Evolutionary conservation across 2,329 filamentous ascomycete species (phyloP).

Genomic region (Elsinoe ampelina): DNA sequence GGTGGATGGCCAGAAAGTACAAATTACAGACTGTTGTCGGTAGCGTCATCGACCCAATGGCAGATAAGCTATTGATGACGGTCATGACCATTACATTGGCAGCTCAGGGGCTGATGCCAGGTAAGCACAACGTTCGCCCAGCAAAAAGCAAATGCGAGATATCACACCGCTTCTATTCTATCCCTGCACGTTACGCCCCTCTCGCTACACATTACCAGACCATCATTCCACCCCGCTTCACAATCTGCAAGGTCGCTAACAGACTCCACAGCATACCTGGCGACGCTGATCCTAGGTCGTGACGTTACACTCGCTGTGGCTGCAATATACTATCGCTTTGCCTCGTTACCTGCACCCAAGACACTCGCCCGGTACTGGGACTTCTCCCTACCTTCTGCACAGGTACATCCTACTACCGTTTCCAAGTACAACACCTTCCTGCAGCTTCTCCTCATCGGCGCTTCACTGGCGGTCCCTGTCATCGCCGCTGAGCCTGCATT

Average conservation of each 20-base stretch:
- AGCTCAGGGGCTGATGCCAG: conserved; percentile 68
- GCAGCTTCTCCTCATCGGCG: conserved; percentile 77
- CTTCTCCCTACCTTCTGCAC: conserved; percentile 80
- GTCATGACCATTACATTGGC: conserved; percentile 78
- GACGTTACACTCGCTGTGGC: conserved; percentile 75
- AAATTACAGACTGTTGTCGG: conserved; percentile 88
- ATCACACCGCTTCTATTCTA: neutral
- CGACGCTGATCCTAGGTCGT: conserved; percentile 79
- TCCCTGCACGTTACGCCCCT: neutral
- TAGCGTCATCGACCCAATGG: conserved; percentile 91
- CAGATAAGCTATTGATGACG: conserved; percentile 94
- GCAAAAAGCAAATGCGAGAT: neutral
- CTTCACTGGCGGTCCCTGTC: conserved; percentile 72
- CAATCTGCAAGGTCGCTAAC: neutral
- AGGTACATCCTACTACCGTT: conserved; percentile 73
- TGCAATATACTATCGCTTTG: conserved; percentile 92
- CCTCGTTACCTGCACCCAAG: conserved; percentile 85
- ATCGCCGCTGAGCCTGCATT: conserved; percentile 31
- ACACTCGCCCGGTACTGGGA: conserved; percentile 94
- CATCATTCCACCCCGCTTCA: neutral
- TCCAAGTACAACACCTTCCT: conserved; percentile 89
- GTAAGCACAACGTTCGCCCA: conserved; percentile 39
- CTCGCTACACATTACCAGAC: neutral
- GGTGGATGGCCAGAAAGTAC: conserved; percentile 84
- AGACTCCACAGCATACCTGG: conserved; percentile 60